Percentiles rank a stretch among this genome's conserved stretches.
phyloP scores from a whole-genome alignment of 1,284 basidiomycete species.

The Pseudozyma sp. region DNA sequence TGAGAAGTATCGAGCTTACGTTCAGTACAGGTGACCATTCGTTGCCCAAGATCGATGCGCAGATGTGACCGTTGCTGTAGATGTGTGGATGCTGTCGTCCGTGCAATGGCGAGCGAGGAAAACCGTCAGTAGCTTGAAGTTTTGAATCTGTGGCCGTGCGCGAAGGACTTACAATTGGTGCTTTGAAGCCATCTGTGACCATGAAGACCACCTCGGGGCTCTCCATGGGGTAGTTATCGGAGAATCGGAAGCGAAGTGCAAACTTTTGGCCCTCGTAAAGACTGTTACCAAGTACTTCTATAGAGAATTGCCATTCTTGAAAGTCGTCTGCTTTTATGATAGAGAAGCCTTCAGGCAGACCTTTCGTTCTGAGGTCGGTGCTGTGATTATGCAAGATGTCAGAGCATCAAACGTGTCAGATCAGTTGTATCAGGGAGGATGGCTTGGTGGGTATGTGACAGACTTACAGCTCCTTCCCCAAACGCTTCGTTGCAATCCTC shows the following conservation, averaged over 20 bases:
- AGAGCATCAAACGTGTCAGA: neutral
- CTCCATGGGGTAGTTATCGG: constrained; percentile 64
- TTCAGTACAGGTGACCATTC: constrained; percentile 67
- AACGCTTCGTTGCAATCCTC: constrained; percentile 55
- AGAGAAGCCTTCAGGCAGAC: constrained; percentile 46
- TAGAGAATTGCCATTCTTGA: constrained; percentile 55
- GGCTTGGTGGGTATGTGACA: neutral
- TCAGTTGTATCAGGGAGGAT: neutral
- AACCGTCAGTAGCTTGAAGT: neutral
- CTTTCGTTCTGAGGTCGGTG: constrained; percentile 50
- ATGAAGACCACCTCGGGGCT: constrained; percentile 67
- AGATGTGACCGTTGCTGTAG: constrained; percentile 67
- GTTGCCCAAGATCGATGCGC: constrained; percentile 60
- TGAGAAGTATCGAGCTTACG: constrained; percentile 61
- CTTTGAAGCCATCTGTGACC: constrained; percentile 56
- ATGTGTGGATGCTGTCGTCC: constrained; percentile 47
- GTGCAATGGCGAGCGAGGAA: neutral
- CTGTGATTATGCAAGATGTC: neutral
- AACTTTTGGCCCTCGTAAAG: constrained; percentile 60
- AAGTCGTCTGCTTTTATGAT: constrained; percentile 58
- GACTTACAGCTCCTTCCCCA: constrained; percentile 52
- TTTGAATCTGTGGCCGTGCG: neutral
- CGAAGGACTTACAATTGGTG: constrained; percentile 55
- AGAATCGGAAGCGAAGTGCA: constrained; percentile 64
- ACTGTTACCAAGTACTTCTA: constrained; percentile 55